Evolutionary conservation across 1,284 basidiomycete species (phyloP).

Genomic region (Sphaerobolus stellatus): DNA sequence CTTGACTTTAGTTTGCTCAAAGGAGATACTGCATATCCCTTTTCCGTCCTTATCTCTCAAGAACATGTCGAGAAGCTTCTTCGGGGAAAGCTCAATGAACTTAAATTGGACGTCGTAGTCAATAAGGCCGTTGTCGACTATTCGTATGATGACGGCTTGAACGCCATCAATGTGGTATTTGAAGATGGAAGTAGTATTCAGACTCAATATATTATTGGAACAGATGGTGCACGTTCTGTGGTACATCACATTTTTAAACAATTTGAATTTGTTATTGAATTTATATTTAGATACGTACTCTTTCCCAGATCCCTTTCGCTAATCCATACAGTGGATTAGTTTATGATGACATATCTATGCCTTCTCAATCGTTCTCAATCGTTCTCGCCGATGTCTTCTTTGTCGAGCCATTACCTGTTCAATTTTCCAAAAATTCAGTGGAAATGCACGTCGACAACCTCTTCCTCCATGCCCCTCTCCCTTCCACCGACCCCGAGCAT

Average conservation of each 20-base stretch:
- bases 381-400: conserved; percentile 36
- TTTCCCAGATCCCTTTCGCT: conserved; percentile 32
- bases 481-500: conserved; percentile 12
- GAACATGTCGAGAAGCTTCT: conserved; percentile 47
- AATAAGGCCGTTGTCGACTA: conserved; percentile 36
- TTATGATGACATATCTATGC: conserved; percentile 18
- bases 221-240: conserved; percentile 54
- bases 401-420: conserved; percentile 6
- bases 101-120: conserved; percentile 35
- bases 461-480: conserved; percentile 26
- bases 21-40: conserved; percentile 46
- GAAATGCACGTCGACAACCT: conserved; percentile 16
- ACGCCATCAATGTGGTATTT: conserved; percentile 43
- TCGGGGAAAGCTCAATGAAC: conserved; percentile 32
- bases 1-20: conserved; percentile 35
- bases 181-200: conserved; percentile 48
- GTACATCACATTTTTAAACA: conserved; percentile 35
- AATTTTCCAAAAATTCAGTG: conserved; percentile 22
- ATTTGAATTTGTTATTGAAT: not conserved
- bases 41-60: conserved; percentile 46
- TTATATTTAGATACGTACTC: conserved; percentile 21
- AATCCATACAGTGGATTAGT: conserved; percentile 32
- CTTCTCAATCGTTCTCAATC: conserved; percentile 23
- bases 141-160: conserved; percentile 16
- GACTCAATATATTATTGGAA: conserved; percentile 52